phyloP scores from a whole-genome alignment of 768 basidiomycete species.

The Astraeus odoratus region DNA sequence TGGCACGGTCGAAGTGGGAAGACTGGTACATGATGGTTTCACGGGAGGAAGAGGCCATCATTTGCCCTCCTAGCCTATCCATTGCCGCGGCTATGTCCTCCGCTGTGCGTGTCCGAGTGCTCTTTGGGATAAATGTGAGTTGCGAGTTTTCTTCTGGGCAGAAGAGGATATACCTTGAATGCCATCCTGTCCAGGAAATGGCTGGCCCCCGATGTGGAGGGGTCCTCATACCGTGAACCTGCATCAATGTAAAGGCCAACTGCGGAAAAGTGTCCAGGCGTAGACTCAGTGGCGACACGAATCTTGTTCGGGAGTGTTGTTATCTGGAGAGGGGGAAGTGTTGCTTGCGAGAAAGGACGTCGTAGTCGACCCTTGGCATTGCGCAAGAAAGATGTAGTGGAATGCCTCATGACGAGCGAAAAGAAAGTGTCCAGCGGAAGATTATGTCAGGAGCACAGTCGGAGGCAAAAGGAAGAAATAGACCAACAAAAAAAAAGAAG shows the following conservation, averaged over 20 bases:
- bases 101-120: constrained; percentile 62
- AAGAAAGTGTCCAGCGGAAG: not conserved
- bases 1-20: constrained; percentile 80
- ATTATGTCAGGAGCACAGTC: not conserved
- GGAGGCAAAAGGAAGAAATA: constrained; percentile 1
- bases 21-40: constrained; percentile 99
- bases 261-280: constrained; percentile 91
- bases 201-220: constrained; percentile 67
- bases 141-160: not conserved
- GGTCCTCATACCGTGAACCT: constrained; percentile 82
- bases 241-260: constrained; percentile 93
- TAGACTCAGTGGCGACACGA: constrained; percentile 83
- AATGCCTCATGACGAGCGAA: constrained; percentile 31
- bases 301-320: constrained; percentile 90
- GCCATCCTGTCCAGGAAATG: constrained; percentile 95
- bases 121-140: constrained; percentile 37
- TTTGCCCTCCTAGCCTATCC: constrained; percentile 83
- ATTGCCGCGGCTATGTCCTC: constrained; percentile 77
- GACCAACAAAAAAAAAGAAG: constrained; percentile 16
- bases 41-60: constrained; percentile 82
- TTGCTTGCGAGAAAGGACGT: constrained; percentile 20
- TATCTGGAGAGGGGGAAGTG: constrained; percentile 42
- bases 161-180: constrained; percentile 66
- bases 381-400: constrained; percentile 35
- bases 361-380: constrained; percentile 23